Evolutionary conservation across 108 stramenopile genomes (phyloP).

Genomic region (Phaeodactylum tricornutum): DNA sequence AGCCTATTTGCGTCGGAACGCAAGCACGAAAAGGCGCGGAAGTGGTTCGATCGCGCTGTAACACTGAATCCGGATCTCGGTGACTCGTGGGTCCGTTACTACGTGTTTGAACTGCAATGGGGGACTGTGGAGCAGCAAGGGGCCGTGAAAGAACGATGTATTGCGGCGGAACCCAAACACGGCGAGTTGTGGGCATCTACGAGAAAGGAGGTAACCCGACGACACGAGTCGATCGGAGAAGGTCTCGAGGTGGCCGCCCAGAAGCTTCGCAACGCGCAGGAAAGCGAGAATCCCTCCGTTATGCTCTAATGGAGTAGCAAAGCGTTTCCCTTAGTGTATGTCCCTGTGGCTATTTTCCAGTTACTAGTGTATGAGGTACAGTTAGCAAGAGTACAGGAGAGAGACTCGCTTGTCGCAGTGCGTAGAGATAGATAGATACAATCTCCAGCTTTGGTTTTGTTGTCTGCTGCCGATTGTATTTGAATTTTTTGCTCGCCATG

Average conservation of each 20-base stretch:
- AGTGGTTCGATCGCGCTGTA: slow-evolving; percentile 93
- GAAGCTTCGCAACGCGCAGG: too few species aligned
- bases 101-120: slow-evolving; percentile 72
- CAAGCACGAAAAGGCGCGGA: slow-evolving; percentile 88
- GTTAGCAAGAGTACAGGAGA: too few species aligned
- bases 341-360: too few species aligned
- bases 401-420: too few species aligned
- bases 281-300: too few species aligned
- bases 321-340: too few species aligned
- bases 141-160: slow-evolving; percentile 59
- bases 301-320: too few species aligned
- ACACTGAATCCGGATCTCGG: slow-evolving; percentile 82
- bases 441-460: too few species aligned
- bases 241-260: slow-evolving; percentile 44
- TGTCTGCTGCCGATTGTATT: too few species aligned
- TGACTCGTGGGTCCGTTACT: slow-evolving; percentile 90
- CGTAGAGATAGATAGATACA: too few species aligned
- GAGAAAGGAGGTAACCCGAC: slow-evolving; percentile 68
- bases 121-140: slow-evolving; percentile 58
- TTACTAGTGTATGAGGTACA: too few species aligned
- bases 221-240: slow-evolving; percentile 41
- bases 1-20: slow-evolving; percentile 85
- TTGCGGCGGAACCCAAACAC: slow-evolving; percentile 83
- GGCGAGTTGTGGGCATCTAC: slow-evolving; percentile 87
- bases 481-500: too few species aligned